These are phyloP conservation scores for Tetrapisispora namnaoensis DNA, from an alignment of 805 yeast genomes.

Conservation along the genomic window DNA sequence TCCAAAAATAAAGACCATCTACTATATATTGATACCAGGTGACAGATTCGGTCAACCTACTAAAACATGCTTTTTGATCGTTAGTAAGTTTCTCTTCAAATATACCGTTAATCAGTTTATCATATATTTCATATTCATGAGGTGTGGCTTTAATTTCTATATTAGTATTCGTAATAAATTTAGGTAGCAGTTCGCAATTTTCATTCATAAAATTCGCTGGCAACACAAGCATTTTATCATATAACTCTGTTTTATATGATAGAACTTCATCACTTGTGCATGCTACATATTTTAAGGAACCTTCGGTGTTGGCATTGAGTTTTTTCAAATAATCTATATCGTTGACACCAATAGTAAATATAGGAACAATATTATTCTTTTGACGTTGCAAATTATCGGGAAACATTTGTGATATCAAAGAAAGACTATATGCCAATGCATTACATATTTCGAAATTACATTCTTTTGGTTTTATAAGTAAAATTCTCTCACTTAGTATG, in stretches of 20 bases:
- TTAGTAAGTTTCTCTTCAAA: conserved; percentile 14
- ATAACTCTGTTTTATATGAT: conserved; percentile 16
- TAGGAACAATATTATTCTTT: conserved; percentile 8
- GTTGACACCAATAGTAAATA: conserved; percentile 17
- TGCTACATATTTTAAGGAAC: conserved; percentile 16
- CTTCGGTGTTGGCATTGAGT: neutral
- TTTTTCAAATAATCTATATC: conserved; percentile 11
- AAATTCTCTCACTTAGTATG: conserved; percentile 19
- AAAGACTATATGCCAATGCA: conserved; percentile 21
- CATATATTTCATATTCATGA: conserved; percentile 17
- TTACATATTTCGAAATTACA: conserved; percentile 23
- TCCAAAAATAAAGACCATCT: conserved; percentile 23
- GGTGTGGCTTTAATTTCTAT: conserved; percentile 20
- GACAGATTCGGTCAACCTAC: conserved; percentile 16
- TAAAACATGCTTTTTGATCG: conserved; percentile 3
- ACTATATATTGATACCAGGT: conserved; percentile 27
- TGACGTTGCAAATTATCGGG: neutral
- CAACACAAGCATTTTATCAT: conserved; percentile 18
- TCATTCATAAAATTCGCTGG: conserved; percentile 7
- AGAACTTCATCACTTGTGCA: conserved; percentile 27
- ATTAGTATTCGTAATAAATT: conserved; percentile 9
- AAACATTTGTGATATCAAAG: conserved; percentile 14
- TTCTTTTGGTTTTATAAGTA: conserved; percentile 21
- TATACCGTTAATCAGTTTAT: conserved; percentile 6
- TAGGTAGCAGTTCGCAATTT: conserved; percentile 4